A percentile compares a stretch with the other conserved stretches of the same genome.
These are phyloP conservation scores for Fusarium palustre DNA, from an alignment of 2,329 filamentous ascomycete genomes.

Conservation along the genomic window DNA sequence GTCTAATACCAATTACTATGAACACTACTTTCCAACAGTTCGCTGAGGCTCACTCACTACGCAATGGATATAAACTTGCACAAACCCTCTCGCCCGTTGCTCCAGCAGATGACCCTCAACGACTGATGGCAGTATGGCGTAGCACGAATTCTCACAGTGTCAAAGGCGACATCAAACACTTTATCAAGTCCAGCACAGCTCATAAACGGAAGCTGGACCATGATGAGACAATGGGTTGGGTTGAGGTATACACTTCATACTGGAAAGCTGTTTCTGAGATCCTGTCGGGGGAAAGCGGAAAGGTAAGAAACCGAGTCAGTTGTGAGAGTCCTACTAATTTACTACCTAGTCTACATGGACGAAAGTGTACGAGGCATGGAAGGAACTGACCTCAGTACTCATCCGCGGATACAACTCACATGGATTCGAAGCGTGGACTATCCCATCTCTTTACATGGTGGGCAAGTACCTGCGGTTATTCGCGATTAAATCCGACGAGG, in stretches of 20 bases:
- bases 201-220: slow-evolving; percentile 67
- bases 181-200: slow-evolving; percentile 72
- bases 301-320: slow-evolving; percentile 46
- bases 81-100: slow-evolving; percentile 79
- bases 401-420: slow-evolving; percentile 83
- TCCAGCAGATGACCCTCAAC: slow-evolving; percentile 70
- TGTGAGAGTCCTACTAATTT: slow-evolving; percentile 28
- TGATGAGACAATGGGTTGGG: slow-evolving; percentile 83
- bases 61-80: slow-evolving; percentile 79
- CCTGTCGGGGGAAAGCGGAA: slow-evolving; percentile 62
- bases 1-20: slow-evolving; percentile 62
- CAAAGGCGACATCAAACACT: slow-evolving; percentile 77
- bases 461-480: slow-evolving; percentile 89
- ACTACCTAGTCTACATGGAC: slow-evolving; percentile 72
- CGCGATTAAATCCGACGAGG: slow-evolving; percentile 89
- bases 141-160: slow-evolving; percentile 75
- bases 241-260: slow-evolving; percentile 83
- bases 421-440: slow-evolving; percentile 88
- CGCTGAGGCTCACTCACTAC: slow-evolving; percentile 70
- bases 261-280: slow-evolving; percentile 86
- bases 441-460: slow-evolving; percentile 88
- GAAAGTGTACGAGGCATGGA: slow-evolving; percentile 90
- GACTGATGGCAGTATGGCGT: slow-evolving; percentile 76
- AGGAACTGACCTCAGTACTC: slow-evolving; percentile 80
- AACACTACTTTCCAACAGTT: slow-evolving; percentile 80